Conservation (phyloP, 2,329 filamentous ascomycete genomes). For the Periconia sp. region DNA sequence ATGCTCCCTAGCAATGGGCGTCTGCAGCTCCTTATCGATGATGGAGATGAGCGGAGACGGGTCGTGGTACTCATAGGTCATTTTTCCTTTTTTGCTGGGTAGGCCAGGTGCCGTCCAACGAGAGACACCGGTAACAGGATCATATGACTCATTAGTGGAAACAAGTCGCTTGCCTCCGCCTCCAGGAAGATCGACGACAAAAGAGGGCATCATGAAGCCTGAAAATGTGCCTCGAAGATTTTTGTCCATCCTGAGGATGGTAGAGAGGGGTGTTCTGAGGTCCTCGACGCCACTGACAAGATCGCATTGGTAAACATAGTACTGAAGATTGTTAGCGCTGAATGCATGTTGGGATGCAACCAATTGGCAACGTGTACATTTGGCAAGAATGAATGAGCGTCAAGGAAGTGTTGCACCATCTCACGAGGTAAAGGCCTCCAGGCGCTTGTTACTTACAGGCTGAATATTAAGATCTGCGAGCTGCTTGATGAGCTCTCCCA, state of each 20-base stretch:
- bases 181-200: conserved; percentile 68
- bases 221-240: conserved; percentile 65
- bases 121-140: conserved; percentile 60
- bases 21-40: too few species aligned
- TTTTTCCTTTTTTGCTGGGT: conserved; percentile 43
- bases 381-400: too few species aligned
- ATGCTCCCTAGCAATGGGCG: background rate
- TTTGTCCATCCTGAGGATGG: conserved; percentile 64
- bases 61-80: conserved; percentile 64
- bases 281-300: conserved; percentile 68
- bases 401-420: background rate
- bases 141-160: conserved; percentile 60
- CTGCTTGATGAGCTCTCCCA: conserved; percentile 59
- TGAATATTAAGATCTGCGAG: conserved; percentile 64
- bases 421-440: background rate
- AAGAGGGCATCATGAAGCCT: conserved; percentile 67
- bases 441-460: conserved; percentile 62
- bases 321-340: conserved; percentile 49
- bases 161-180: conserved; percentile 69
- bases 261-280: conserved; percentile 65
- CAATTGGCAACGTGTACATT: too few species aligned
- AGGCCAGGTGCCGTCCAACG: conserved; percentile 63
- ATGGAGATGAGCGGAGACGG: too few species aligned
- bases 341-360: too few species aligned
- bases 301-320: conserved; percentile 71